Conservation (phyloP, 805 yeast species). For the Hemisphaericaspora nanyangensis region DNA sequence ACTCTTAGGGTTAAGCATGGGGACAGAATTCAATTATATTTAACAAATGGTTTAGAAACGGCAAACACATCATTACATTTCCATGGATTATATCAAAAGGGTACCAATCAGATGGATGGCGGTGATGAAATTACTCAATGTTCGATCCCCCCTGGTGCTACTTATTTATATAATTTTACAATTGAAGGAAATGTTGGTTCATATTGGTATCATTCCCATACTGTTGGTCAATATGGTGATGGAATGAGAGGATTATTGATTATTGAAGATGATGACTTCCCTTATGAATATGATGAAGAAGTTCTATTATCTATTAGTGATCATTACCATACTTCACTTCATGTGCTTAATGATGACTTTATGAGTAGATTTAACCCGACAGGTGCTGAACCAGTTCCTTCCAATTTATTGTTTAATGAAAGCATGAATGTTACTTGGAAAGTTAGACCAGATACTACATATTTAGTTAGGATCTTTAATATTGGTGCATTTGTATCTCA, state of each 20-base stretch:
- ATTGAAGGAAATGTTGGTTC: constrained; percentile 77
- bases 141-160: constrained; percentile 74
- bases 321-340: constrained; percentile 56
- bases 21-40: constrained; percentile 70
- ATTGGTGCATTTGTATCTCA: constrained; percentile 71
- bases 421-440: constrained; percentile 51
- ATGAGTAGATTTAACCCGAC: constrained; percentile 72
- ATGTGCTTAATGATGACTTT: constrained; percentile 44
- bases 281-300: constrained; percentile 63
- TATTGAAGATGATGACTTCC: constrained; percentile 57
- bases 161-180: constrained; percentile 80
- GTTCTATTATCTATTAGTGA: constrained; percentile 54
- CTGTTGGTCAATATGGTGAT: constrained; percentile 86
- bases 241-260: constrained; percentile 82
- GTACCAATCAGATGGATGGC: constrained; percentile 81
- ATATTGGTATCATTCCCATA: constrained; percentile 97
- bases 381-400: constrained; percentile 80
- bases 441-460: constrained; percentile 58
- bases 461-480: constrained; percentile 60
- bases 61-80: constrained; percentile 79
- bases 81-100: constrained; percentile 88
- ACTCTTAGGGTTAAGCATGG: constrained; percentile 68
- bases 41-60: constrained; percentile 69
- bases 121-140: constrained; percentile 86
- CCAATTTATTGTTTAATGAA: constrained; percentile 61